Evolutionary conservation across 441 rosid species (phyloP).

Genomic region (Populus hybrid): DNA sequence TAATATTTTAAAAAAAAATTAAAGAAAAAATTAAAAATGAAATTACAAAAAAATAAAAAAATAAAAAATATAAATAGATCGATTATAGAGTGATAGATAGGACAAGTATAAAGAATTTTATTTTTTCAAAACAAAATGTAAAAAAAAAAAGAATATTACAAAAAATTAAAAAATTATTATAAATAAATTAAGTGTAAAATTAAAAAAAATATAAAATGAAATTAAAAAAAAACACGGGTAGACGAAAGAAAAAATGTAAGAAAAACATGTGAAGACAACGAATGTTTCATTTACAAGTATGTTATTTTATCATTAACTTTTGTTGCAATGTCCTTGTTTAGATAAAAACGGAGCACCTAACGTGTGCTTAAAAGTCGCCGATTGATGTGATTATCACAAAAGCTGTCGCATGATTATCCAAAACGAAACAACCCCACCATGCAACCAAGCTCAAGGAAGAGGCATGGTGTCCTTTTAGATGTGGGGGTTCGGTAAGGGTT

Average conservation of each 20-base stretch:
- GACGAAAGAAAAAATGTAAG: neutral
- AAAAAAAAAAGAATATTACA: too few species aligned
- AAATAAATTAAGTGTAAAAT: too few species aligned
- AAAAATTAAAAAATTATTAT: too few species aligned
- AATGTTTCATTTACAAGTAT: neutral
- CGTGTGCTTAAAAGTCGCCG: neutral
- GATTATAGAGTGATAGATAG: too few species aligned
- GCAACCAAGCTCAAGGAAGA: neutral
- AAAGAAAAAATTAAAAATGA: too few species aligned
- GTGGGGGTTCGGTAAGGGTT: neutral
- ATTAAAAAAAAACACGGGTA: too few species aligned
- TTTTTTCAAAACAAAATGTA: too few species aligned
- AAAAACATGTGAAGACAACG: conserved; percentile 1
- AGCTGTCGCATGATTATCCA: neutral
- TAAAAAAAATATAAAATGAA: too few species aligned
- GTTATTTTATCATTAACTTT: neutral
- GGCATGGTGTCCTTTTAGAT: neutral
- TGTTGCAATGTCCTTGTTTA: neutral
- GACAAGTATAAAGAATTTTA: too few species aligned
- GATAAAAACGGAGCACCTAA: conserved; percentile 3
- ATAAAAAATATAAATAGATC: too few species aligned
- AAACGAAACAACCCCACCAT: conserved; percentile 36
- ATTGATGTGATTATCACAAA: neutral
- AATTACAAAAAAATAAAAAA: too few species aligned
- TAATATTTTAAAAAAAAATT: too few species aligned